Base-by-base conservation (phyloP, 108 stramenopile genomes). In the Conticribra weissflogii region DNA sequence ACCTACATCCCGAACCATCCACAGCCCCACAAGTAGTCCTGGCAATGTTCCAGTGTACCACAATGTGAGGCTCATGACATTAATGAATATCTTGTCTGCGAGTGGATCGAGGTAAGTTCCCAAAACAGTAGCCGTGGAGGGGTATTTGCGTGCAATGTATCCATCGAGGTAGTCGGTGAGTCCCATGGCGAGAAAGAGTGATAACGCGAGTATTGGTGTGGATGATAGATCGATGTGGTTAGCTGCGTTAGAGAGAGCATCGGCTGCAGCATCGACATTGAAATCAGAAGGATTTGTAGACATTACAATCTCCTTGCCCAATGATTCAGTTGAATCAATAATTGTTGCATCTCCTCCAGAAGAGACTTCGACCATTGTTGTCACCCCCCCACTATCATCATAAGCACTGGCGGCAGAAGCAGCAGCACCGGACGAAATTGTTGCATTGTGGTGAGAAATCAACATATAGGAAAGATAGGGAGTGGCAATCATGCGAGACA, bases 81-180 rank as follows among this genome's bases (percentile, higher is more conserved):
- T 59, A 46, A 80, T 80, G 48, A 94, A 63, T 19, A 90, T 62
- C 76, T 95, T 95, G 56, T 95, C 94, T 12, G 89, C 91, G 34
- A 92, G 66, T 21, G 94, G 94, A 83, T 95, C 94, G 23, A 95
- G 81, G 51, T 89, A 95, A 2, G 93, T 79, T 30, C 93, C 93
- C 19, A 95, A 62, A 22, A 88, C 86, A 12, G 93, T 95, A 16
- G 68, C 48, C 15, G 66, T 68, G 71, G 72, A 78, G 29, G 73
- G 63, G 48, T 86, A 84, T 14, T 66, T 71, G 55, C 88, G 79
- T n/a, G 93, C 93, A 16, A 95, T 80, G 54, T 85, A 90, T 41
- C 93, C 93, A 76, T 95, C 93, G n/a, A 92, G 56, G 22, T 53
- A 75, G 67, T 95, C 93, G 8, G 93, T 90, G 41, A 82, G 52